phyloP scores from a whole-genome alignment of 805 yeast species.

The Trichomonascus vanleenenianus region DNA sequence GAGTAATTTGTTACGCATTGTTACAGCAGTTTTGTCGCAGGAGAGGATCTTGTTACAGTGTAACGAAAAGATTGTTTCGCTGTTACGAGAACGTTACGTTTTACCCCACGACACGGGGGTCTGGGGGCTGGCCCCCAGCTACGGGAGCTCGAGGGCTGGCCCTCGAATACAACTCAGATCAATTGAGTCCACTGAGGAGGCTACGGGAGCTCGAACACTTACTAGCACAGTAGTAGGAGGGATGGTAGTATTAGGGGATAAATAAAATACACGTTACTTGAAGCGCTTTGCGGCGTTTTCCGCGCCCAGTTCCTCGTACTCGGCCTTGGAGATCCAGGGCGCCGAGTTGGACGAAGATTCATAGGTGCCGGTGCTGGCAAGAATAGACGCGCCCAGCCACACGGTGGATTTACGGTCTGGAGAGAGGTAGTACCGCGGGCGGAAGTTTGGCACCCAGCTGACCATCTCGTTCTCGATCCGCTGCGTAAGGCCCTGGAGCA shows the following conservation, averaged over 20 bases:
- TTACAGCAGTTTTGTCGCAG: no score
- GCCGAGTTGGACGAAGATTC: slow-evolving; percentile 32
- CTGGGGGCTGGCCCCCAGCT: background rate
- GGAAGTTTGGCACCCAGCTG: slow-evolving; percentile 45
- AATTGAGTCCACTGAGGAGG: no score
- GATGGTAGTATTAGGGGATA: no score
- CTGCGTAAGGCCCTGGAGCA: slow-evolving; percentile 48
- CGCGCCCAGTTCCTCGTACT: slow-evolving; percentile 56
- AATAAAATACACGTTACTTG: slow-evolving; percentile 19
- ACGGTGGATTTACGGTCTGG: slow-evolving; percentile 51
- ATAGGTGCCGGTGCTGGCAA: slow-evolving; percentile 50
- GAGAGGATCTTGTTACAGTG: no score
- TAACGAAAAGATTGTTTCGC: no score
- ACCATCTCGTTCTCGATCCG: slow-evolving; percentile 49
- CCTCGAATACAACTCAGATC: no score
- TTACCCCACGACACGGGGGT: no score
- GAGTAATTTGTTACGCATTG: no score
- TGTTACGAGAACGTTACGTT: no score
- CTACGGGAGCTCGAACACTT: no score
- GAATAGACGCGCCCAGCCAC: slow-evolving; percentile 70
- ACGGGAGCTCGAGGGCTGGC: no score
- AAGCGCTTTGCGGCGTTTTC: slow-evolving; percentile 32
- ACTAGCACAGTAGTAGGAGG: no score
- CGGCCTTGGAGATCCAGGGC: slow-evolving; percentile 52
- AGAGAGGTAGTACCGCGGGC: slow-evolving; percentile 34